These are phyloP conservation scores for Priceomyces medius DNA, from an alignment of 805 yeast species.

Conservation along the genomic window DNA sequence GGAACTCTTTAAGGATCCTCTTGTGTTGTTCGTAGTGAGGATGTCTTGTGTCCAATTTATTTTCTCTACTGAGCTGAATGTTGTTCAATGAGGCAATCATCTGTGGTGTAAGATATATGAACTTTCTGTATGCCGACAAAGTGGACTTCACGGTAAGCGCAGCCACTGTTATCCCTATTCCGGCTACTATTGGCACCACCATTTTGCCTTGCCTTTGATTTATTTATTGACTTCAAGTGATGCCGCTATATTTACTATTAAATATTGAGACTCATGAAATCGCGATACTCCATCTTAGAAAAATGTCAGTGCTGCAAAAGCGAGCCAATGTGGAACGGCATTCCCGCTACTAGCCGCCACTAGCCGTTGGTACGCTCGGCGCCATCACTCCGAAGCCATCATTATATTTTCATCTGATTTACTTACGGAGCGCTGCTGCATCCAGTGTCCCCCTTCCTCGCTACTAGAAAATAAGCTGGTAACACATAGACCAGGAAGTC, in stretches of 20 bases:
- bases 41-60: constrained; percentile 14
- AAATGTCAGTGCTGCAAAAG: not conserved
- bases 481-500: too few relatives aligned
- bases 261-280: not conserved
- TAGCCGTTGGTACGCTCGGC: too few relatives aligned
- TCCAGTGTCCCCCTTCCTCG: too few relatives aligned
- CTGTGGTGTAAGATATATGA: constrained; percentile 26
- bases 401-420: too few relatives aligned
- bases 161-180: constrained; percentile 51
- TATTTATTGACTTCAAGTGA: not conserved
- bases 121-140: constrained; percentile 30
- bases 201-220: constrained; percentile 6
- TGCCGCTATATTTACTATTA: not conserved
- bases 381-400: too few relatives aligned
- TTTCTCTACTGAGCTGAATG: constrained; percentile 18
- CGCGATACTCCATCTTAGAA: not conserved
- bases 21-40: constrained; percentile 12
- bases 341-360: not conserved
- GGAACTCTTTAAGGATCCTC: constrained; percentile 23
- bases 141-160: constrained; percentile 46
- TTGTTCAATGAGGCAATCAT: constrained; percentile 37
- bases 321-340: not conserved
- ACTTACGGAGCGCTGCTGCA: too few relatives aligned
- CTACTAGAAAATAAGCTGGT: too few relatives aligned
- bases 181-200: constrained; percentile 52